Conservation (phyloP, 345 rosid species). For the Populus simonii region DNA sequence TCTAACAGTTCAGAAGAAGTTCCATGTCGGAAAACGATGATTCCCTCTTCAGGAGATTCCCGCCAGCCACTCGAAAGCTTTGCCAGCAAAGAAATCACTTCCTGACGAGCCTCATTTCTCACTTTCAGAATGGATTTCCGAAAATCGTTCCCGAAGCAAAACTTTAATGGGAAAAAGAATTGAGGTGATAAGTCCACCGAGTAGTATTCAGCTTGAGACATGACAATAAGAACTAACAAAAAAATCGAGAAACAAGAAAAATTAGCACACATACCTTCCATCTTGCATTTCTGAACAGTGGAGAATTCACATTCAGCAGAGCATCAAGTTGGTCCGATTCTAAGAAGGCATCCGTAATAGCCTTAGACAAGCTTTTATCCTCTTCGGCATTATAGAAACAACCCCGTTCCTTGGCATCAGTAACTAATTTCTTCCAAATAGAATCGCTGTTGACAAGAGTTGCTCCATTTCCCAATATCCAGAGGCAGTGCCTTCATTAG, state of each 20-base stretch:
- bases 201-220: neutral
- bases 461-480: constrained; percentile 47
- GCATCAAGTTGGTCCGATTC: constrained; percentile 35
- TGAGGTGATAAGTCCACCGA: neutral
- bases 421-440: constrained; percentile 33
- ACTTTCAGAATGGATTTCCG: constrained; percentile 39
- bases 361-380: constrained; percentile 32
- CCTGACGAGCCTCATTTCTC: constrained; percentile 3
- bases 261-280: constrained; percentile 40
- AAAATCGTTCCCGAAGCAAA: constrained; percentile 41
- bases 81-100: constrained; percentile 25
- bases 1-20: constrained; percentile 39
- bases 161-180: constrained; percentile 26
- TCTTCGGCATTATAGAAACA: constrained; percentile 44
- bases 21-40: constrained; percentile 24
- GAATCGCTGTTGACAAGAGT: constrained; percentile 33
- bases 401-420: constrained; percentile 35
- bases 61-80: constrained; percentile 49
- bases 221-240: neutral
- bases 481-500: constrained; percentile 38
- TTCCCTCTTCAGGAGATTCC: constrained; percentile 15
- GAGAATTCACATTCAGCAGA: constrained; percentile 26
- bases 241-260: neutral
- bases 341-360: constrained; percentile 26
- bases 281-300: constrained; percentile 33